Conservation (phyloP, 1,284 basidiomycete genomes). For the Ganoderma lingzhi region DNA sequence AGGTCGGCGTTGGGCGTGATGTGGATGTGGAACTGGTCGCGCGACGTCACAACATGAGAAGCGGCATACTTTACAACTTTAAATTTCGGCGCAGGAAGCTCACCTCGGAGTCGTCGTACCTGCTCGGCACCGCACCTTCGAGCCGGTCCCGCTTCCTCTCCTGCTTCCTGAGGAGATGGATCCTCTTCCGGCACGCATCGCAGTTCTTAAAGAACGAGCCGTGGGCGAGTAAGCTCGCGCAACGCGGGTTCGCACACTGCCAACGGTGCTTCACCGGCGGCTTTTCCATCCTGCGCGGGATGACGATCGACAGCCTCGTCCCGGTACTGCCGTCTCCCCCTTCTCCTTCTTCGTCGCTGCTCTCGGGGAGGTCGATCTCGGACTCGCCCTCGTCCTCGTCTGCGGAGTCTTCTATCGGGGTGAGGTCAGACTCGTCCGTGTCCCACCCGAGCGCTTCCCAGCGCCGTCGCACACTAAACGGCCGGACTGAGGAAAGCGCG, state of each 20-base stretch:
- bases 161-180: conserved; percentile 36
- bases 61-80: too few species aligned
- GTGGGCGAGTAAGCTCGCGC: conserved; percentile 29
- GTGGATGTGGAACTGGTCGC: conserved; percentile 7
- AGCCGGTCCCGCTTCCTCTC: conserved; percentile 11
- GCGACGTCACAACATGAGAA: background rate
- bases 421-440: conserved; percentile 37
- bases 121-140: conserved; percentile 1
- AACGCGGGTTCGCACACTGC: conserved; percentile 27
- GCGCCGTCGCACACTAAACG: conserved; percentile 6
- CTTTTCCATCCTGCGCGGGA: background rate
- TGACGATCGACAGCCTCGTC: background rate
- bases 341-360: conserved; percentile 20
- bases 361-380: conserved; percentile 28
- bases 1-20: conserved; percentile 36
- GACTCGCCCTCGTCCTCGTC: conserved; percentile 30
- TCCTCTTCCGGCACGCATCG: conserved; percentile 43
- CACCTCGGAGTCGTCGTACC: conserved; percentile 6
- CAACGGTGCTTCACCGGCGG: conserved; percentile 20
- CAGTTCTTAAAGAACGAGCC: conserved; percentile 43
- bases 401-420: conserved; percentile 32
- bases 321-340: background rate
- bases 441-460: conserved; percentile 26
- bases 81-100: background rate
- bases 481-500: background rate